Evolutionary conservation across 805 yeast species (phyloP).

Genomic region (Helenozyma baotianmanensis): DNA sequence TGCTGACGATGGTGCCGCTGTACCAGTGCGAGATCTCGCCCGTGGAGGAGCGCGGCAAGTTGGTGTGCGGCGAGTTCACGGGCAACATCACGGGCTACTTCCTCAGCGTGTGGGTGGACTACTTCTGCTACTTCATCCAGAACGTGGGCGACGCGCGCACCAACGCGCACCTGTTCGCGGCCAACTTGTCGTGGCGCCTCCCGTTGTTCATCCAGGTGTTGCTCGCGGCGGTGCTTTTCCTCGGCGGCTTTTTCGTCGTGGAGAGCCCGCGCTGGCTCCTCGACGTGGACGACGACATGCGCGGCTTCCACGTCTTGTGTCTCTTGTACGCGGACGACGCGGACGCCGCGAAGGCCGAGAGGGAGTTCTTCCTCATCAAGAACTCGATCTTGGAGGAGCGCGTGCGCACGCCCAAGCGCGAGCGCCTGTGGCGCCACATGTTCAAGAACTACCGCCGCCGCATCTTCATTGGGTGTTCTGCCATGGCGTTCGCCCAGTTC

Average conservation of each 20-base stretch:
- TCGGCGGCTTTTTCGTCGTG: slow-evolving; percentile 75
- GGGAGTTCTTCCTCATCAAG: slow-evolving; percentile 46
- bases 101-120: slow-evolving; percentile 84
- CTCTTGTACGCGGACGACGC: slow-evolving; percentile 29
- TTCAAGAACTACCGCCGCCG: slow-evolving; percentile 35
- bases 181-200: slow-evolving; percentile 63
- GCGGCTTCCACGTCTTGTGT: slow-evolving; percentile 39
- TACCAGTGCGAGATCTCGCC: slow-evolving; percentile 89
- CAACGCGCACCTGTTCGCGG: slow-evolving; percentile 32
- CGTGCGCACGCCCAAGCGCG: slow-evolving; percentile 31
- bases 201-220: slow-evolving; percentile 74
- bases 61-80: slow-evolving; percentile 84
- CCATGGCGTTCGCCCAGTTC: slow-evolving; percentile 42
- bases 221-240: slow-evolving; percentile 61
- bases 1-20: slow-evolving; percentile 80
- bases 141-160: slow-evolving; percentile 42
- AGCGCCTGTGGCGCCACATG: slow-evolving; percentile 40
- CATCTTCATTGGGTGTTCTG: slow-evolving; percentile 37
- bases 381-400: slow-evolving; percentile 39
- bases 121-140: slow-evolving; percentile 61
- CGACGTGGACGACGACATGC: slow-evolving; percentile 68
- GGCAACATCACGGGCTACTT: slow-evolving; percentile 82
- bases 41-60: slow-evolving; percentile 75
- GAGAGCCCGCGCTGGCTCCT: slow-evolving; percentile 91
- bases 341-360: slow-evolving; percentile 28